Base-by-base conservation (phyloP, 768 basidiomycete species). In the Auricularia cornea region DNA sequence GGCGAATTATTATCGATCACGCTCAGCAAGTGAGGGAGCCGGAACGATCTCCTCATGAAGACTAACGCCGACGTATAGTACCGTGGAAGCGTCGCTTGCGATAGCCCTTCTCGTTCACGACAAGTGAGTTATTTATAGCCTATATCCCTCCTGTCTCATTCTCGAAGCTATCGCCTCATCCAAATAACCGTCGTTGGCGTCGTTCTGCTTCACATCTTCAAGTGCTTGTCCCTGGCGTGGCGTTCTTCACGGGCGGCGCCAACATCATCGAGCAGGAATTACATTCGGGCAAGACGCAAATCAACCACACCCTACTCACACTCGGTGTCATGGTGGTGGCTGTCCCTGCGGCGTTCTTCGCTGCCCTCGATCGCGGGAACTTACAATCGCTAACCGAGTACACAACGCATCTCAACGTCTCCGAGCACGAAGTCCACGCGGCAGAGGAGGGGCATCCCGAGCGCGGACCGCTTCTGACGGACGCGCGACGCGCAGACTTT, bases 171-270 rank as follows among this genome's bases (percentile, higher is more conserved):
- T 28, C 57, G 57, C 29, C 57, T 59, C 20, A 10, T 59, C 10
- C 57, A 59, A 20, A 56, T 48, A 33, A 59, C 32, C 30, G 41
- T 48, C 31, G 6, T 63, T 84, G 86, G 88, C 23, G 89, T 91
- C 8, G 79, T 89, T 8, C 73, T 91, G 23, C 78, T 91, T 10
- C 89, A 89, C 70, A 78, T 90, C 1, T 78, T 91, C 1, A n/a
- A n/a, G n/a, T n/a, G n/a, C 79, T 91, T 16, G 77, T 90, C 48
- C 88, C 89, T 0, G 89, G 89, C 1, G 78, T 81, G 3, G 78
- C 87, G 0, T 90, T 90, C 70, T 76, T 90, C n/a, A 81, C 81
- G 2, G 89, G 88, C 26, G 89, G 89, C 56, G 84, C 83, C 23
- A 78, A 80, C 23, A 77, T 89, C 33, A 75, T 82, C 69, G 81